Evolutionary conservation across 805 yeast genomes (phyloP).

Genomic region (Pichia gijzeniarum): DNA sequence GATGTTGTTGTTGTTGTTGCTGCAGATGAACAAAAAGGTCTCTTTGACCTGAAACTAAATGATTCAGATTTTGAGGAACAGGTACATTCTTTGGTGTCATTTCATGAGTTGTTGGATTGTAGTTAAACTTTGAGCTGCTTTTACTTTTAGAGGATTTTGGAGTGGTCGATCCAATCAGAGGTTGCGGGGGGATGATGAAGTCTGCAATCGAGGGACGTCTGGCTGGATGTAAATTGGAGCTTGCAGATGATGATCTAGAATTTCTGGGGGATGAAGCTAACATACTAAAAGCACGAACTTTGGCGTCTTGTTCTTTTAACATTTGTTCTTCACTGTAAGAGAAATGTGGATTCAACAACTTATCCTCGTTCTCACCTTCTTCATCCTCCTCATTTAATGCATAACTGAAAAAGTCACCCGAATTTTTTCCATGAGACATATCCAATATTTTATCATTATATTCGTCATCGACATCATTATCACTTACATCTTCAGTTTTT

Average conservation of each 20-base stretch:
- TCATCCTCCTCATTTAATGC: constrained; percentile 14
- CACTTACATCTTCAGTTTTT: neutral
- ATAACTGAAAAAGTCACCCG: constrained; percentile 3
- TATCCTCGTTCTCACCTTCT: constrained; percentile 10
- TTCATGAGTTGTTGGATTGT: constrained; percentile 26
- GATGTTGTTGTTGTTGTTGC: constrained; percentile 16
- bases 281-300: constrained; percentile 51
- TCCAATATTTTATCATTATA: neutral
- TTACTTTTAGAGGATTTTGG: constrained; percentile 11
- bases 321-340: constrained; percentile 60
- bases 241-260: constrained; percentile 23
- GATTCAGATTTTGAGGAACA: neutral
- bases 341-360: constrained; percentile 40
- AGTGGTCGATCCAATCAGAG: constrained; percentile 25
- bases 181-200: constrained; percentile 34
- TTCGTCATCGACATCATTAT: neutral
- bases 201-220: constrained; percentile 33
- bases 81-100: constrained; percentile 11
- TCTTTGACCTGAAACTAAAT: neutral
- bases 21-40: neutral
- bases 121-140: constrained; percentile 19
- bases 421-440: neutral
- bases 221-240: constrained; percentile 10
- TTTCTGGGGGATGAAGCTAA: constrained; percentile 29
- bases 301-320: constrained; percentile 62